A percentile compares a stretch with the other conserved stretches of the same genome.
Evolutionary conservation across 148 eudicot species (phyloP).

Genomic region (Cornus kousa): DNA sequence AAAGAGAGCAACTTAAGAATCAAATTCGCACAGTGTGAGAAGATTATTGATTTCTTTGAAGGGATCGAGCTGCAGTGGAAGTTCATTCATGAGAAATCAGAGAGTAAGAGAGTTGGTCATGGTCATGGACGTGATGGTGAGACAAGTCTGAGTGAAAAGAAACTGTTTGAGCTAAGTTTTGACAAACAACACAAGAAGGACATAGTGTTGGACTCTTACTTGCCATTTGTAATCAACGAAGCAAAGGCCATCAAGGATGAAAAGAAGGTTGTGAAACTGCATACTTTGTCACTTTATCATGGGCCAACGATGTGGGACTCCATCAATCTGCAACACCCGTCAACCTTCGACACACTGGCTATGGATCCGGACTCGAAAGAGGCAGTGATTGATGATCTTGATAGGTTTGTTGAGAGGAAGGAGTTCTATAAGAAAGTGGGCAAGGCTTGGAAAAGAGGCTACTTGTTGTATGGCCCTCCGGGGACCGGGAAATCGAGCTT

Average conservation of each 20-base stretch:
- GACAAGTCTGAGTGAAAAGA: background rate
- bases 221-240: constrained; percentile 5
- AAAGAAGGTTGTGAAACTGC: constrained; percentile 8
- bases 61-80: constrained; percentile 11
- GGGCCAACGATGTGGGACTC: background rate
- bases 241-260: constrained; percentile 4
- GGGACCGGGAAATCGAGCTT: constrained; percentile 32
- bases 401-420: constrained; percentile 19
- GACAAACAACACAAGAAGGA: constrained; percentile 4
- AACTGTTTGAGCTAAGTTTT: constrained; percentile 15
- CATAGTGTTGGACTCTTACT: constrained; percentile 8
- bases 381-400: constrained; percentile 18
- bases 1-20: background rate
- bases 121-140: background rate
- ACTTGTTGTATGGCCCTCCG: constrained; percentile 27
- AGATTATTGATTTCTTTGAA: constrained; percentile 7
- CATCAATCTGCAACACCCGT: constrained; percentile 21
- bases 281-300: background rate
- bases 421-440: constrained; percentile 23
- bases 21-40: constrained; percentile 1
- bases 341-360: constrained; percentile 24
- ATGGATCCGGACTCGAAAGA: constrained; percentile 23
- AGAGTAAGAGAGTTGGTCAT: background rate
- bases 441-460: constrained; percentile 27
- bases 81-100: background rate